Conservation (phyloP, 1,139 yeast genomes). For the Wickerhamomyces sp. region DNA sequence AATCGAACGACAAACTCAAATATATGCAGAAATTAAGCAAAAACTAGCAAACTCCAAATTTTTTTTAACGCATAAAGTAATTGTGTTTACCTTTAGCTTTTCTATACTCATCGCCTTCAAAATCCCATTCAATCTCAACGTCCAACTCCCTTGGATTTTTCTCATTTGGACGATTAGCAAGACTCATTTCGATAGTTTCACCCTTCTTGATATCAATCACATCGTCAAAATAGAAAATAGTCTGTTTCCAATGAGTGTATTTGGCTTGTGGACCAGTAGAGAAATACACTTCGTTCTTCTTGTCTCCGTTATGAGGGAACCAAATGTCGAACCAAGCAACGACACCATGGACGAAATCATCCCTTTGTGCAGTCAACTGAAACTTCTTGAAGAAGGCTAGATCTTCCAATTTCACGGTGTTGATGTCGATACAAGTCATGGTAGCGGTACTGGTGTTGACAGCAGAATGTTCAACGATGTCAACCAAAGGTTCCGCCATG, state of each 20-base stretch:
- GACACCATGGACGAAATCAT: slow-evolving; percentile 82
- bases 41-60: too few relatives aligned
- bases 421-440: slow-evolving; percentile 80
- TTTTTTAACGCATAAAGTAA: slow-evolving; percentile 55
- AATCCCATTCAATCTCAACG: slow-evolving; percentile 52
- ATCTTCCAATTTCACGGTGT: slow-evolving; percentile 80
- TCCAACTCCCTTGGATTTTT: slow-evolving; percentile 83
- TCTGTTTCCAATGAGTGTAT: slow-evolving; percentile 96
- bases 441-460: slow-evolving; percentile 67
- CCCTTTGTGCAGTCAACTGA: slow-evolving; percentile 65
- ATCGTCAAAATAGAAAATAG: slow-evolving; percentile 85
- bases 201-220: slow-evolving; percentile 76
- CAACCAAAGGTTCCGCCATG: slow-evolving; percentile 92
- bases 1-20: too few relatives aligned
- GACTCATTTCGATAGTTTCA: slow-evolving; percentile 64
- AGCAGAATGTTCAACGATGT: slow-evolving; percentile 78
- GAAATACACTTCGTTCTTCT: slow-evolving; percentile 57
- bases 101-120: slow-evolving; percentile 34
- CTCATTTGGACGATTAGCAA: slow-evolving; percentile 73
- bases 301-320: slow-evolving; percentile 48
- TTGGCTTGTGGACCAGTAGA: slow-evolving; percentile 80
- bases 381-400: slow-evolving; percentile 69
- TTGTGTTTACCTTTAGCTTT: slow-evolving; percentile 44
- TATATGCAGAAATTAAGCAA: too few relatives aligned
- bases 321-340: slow-evolving; percentile 95